Evolutionary conservation across 75 land plant genomes (phyloP), one percentile per base, ranked within the genome.

Genomic region (Larix kaempferi): DNA sequence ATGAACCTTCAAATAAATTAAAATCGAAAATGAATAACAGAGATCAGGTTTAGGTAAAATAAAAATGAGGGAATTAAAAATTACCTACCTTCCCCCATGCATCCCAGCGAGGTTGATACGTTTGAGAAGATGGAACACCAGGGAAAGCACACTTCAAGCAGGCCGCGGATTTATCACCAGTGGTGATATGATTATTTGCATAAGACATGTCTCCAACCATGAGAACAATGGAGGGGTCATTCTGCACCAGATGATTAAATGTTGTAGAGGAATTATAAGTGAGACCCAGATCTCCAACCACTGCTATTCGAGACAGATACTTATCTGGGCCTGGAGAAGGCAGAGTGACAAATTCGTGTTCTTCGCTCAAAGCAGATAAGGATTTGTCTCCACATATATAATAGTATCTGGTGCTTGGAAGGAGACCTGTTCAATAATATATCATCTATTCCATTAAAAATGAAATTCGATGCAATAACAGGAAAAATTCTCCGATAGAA

Each of bases 61-160:
- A 1, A 10, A 49, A 49, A 49, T 10, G 52, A 49, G 1, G 2
- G 52, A 49, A 49, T 49, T 10, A 49, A 8, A 26, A 12, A 33
- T 29, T 3, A 60, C 37, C 16, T 66, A 88, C 99, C 99, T 94
- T 76, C 95, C 95, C 95, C 99, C 99, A 96, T 12, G 79, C 87
- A 81, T 96, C 99, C 99, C 99, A 96, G 11, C 89, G 94, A 44
- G 98, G 99, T 66, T 96, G 99, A 85, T 94, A 96, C 19, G 98
- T 86, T 83, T 96, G 98, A 71, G 90, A 84, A 33, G 85, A 92
- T 17, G 99, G 99, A 21, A 91, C 87, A 77, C 86, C 81, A 71
- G 98, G 95, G 72, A 96, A 96, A 23, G 91, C 84, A 75, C 98
- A 92, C n/a, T 86, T 77, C 62, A 73, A 96, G 71, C 95, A 94